These are phyloP conservation scores for Mortierella sp. DNA, from an alignment of 371 early-diverging fungal species.

Conservation along the genomic window DNA sequence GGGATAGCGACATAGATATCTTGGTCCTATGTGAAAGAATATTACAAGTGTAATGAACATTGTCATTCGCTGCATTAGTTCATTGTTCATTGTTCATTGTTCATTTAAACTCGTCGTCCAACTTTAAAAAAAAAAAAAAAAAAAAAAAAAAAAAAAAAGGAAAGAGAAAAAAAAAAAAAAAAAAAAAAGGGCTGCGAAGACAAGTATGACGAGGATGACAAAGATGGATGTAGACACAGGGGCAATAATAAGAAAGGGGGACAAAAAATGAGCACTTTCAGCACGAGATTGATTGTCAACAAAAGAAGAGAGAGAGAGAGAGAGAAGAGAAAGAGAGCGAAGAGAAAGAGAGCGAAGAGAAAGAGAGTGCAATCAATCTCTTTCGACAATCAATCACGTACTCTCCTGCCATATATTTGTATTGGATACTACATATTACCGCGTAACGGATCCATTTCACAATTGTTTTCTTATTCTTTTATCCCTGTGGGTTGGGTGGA, in stretches of 20 bases:
- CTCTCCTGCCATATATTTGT: no score
- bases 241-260: not conserved
- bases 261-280: not conserved
- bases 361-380: no score
- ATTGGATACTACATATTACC: no score
- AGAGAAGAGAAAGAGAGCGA: no score
- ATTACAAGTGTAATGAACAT: not conserved
- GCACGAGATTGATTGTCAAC: constrained; percentile 4
- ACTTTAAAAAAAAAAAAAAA: not conserved
- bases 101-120: not conserved
- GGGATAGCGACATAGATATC: constrained; percentile 41
- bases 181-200: not conserved
- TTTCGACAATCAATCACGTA: no score
- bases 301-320: not conserved
- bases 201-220: not conserved
- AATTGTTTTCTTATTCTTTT: not conserved
- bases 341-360: no score
- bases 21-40: not conserved
- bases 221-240: not conserved
- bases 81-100: not conserved
- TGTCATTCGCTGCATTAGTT: not conserved
- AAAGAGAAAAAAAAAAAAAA: not conserved
- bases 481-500: not conserved
- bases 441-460: no score
- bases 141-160: not conserved